Evolutionary conservation across 768 basidiomycete species (phyloP), one percentile per base, ranked within the genome.

Genomic region (Gelatoporia subvermispora): DNA sequence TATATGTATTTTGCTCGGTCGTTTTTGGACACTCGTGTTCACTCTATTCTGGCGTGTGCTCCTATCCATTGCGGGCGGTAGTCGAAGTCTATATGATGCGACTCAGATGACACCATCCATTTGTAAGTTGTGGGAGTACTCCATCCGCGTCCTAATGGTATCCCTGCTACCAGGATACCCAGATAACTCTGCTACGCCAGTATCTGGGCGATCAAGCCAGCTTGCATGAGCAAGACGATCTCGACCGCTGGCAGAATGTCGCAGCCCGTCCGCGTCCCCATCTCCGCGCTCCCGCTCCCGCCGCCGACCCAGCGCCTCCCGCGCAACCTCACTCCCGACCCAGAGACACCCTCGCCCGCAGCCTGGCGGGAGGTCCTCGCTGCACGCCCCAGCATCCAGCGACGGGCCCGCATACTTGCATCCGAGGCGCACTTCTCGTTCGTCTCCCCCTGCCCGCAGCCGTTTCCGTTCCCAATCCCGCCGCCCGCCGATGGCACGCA

Each of bases 381-480:
- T 7, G 71, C 60, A 43, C 71, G 65, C 2, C 88, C 90, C 0
- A 85, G 81, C 60, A 52, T 83, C 18, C 87, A 88, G 62, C 79
- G 88, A 17, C 77, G 88, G 47, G 75, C 84, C 34, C 77, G 84
- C 50, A 69, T 88, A 1, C 68, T 87, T 16, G 65, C 75, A 0
- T 61, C 72, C 0, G 63, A 74, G 35, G 76, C 77, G 3, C 91
- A 93, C 64, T 93, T 82, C 66, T 78, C 85, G n/a, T 82, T 84
- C 61, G 84, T 91, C 47, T 76, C 88, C 3, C 94, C 95, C 0
- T 77, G 91, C 53, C 90, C 92, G 8, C 51, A 87, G 0, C 69
- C 83, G 2, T 97, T 96, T 66, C 95, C 94, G 0, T 92, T 86
- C 65, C 71, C 81, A 25, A 81, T 95, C 21, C 69, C 75, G 42